Base-by-base conservation (phyloP, 495 filamentous ascomycete genomes). In the Hypoxylon crocopeplum region DNA sequence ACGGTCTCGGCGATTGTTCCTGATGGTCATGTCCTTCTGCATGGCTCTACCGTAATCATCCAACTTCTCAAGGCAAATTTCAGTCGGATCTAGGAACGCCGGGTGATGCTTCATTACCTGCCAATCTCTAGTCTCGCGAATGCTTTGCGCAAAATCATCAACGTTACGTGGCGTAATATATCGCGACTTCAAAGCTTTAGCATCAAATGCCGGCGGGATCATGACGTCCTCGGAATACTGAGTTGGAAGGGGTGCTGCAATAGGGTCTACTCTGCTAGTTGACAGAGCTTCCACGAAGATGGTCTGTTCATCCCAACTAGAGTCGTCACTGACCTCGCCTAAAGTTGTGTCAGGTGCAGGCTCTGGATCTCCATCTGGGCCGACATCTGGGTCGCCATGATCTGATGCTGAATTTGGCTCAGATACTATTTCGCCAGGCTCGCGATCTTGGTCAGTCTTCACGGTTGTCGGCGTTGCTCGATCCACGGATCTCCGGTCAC, bases 151-250 rank as follows among this genome's bases (percentile, higher is more conserved):
- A 47, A 78, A 82, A 13, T 78, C 78, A 32, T 77, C 69, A 5
- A 73, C 25, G 54, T 82, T 79, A 11, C 72, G 66, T n/a, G 74
- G 70, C 11, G 68, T 74, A 53, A 81, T 76, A 62, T 73, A 83
- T 46, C 68, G 64, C 10, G 77, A 82, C 30, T 75, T 80, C 48
- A 83, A 60, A 30, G 72, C 69, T 30, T 60, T 72, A 7, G 73
- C 73, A 53, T 77, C 69, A 47, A 77, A 78, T n/a, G 72, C 71
- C 1, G 73, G 75, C 2, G 77, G 72, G 36, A 79, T 76, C 42
- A 76, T 77, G 10, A 75, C 69, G 6, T 70, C 69, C 10, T 78
- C 75, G 32, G 69, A 77, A 50, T 75, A 78, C 22, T 72, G 39
- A 27, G 41, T 24, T 32, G 73, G 66, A 29, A 79, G 62, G 47